phyloP scores from a whole-genome alignment of 2,329 filamentous ascomycete genomes.

The Blastomyces silverae region DNA sequence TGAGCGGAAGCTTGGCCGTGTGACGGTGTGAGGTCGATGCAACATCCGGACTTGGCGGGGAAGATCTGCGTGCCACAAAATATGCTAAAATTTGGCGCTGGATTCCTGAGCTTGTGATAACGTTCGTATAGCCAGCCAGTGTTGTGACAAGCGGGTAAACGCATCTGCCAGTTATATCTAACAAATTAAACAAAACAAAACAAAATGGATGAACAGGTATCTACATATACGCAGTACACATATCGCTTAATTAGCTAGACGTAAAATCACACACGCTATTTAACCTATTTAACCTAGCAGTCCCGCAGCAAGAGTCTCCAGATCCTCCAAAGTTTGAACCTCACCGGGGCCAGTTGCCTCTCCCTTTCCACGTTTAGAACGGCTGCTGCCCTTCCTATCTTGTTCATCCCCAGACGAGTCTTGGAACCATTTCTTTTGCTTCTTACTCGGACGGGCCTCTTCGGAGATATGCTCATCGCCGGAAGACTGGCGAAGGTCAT shows the following conservation, averaged over 20 bases:
- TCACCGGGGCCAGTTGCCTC: conserved; percentile 26
- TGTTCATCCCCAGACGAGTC: conserved; percentile 25
- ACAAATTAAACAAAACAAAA: too few species aligned
- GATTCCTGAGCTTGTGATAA: too few species aligned
- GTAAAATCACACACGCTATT: too few species aligned
- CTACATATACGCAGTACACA: background rate
- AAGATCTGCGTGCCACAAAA: background rate
- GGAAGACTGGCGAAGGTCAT: conserved; percentile 19
- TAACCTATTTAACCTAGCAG: conserved; percentile 33
- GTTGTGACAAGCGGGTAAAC: too few species aligned
- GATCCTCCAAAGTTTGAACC: conserved; percentile 43
- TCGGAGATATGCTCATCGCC: conserved; percentile 22
- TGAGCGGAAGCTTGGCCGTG: background rate
- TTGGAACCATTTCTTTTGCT: conserved; percentile 37
- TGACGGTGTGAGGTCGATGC: background rate
- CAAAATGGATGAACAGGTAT: background rate
- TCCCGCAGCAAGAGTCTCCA: conserved; percentile 43
- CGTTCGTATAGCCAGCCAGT: too few species aligned
- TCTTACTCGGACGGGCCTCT: conserved; percentile 34
- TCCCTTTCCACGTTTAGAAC: conserved; percentile 22
- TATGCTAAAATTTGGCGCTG: background rate
- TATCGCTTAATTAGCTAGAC: background rate
- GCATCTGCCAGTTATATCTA: too few species aligned
- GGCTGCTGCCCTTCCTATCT: conserved; percentile 25
- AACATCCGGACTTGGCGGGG: background rate